phyloP scores from a whole-genome alignment of 495 filamentous ascomycete genomes.

The Patellaria atrata region DNA sequence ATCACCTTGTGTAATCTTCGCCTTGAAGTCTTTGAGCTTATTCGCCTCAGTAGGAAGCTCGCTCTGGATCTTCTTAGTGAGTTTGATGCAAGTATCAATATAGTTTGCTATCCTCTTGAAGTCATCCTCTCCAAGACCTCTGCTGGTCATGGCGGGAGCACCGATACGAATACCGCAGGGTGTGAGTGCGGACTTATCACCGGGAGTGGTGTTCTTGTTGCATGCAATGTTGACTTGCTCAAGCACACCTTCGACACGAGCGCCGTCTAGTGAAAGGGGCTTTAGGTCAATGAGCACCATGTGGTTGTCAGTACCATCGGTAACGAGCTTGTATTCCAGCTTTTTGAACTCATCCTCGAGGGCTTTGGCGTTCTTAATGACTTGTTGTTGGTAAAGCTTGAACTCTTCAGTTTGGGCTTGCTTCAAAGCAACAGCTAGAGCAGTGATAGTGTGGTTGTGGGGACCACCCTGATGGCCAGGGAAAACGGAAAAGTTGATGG shows the following conservation, averaged over 20 bases:
- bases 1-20: slow-evolving; percentile 65
- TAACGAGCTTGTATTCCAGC: slow-evolving; percentile 80
- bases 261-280: slow-evolving; percentile 77
- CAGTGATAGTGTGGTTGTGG: slow-evolving; percentile 98
- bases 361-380: slow-evolving; percentile 78
- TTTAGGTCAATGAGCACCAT: slow-evolving; percentile 92
- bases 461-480: slow-evolving; percentile 97
- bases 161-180: slow-evolving; percentile 87
- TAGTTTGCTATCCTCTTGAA: slow-evolving; percentile 83
- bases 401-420: slow-evolving; percentile 87
- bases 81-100: slow-evolving; percentile 59
- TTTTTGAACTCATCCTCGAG: slow-evolving; percentile 60
- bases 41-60: slow-evolving; percentile 88
- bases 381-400: slow-evolving; percentile 72
- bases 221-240: slow-evolving; percentile 89
- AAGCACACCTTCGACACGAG: slow-evolving; percentile 83
- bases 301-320: slow-evolving; percentile 93
- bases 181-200: slow-evolving; percentile 82
- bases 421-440: slow-evolving; percentile 81
- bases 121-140: slow-evolving; percentile 85
- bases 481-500: slow-evolving; percentile 95
- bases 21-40: slow-evolving; percentile 99
- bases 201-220: slow-evolving; percentile 98
- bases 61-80: slow-evolving; percentile 57
- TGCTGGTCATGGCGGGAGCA: slow-evolving; percentile 87